Base-by-base conservation (phyloP, 2,329 filamentous ascomycete genomes). In the Metarhizium robertsii region DNA sequence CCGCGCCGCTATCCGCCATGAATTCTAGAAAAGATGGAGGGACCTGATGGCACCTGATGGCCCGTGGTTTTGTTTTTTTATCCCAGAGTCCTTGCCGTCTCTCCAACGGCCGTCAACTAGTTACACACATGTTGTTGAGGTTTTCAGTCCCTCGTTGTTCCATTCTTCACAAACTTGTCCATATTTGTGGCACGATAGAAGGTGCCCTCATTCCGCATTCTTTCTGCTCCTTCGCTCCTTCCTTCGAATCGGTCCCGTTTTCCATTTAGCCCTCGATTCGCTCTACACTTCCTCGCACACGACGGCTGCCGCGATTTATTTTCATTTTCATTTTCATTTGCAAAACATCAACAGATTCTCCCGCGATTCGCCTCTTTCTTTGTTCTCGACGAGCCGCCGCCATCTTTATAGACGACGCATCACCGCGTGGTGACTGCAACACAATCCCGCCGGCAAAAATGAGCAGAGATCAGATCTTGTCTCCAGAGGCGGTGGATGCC, bases 401-500 rank as follows among this genome's bases (percentile, higher is more conserved):
- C 10, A 48, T 30, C 20, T 30, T 32, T 10, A 13, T n/a, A 29
- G 20, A 48, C 45, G 45, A 48, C 20, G 51, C 47, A 40, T 34
- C 47, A 20, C 45, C 45, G 30, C 13, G 7, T 13, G 25, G 25
- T 30, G 13, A 30, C 13, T 45, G 20, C 45, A 48, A 30, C 11
- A 48, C 45, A 30, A n/a, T 14, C 14, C 32, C 7, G 32, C 32
- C 32, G 6, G 25, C 5, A 40, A 55, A 43, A n/a, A 70, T 71
- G 73, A 66, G 66, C 57, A 75, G 75, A 60, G 73, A 78, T 60
- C 63, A 61, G 30, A 63, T 77, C 54, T 60, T 82, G 46, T 69
- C 75, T 29, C 67, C 74, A 36, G 66, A 66, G n/a, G 70, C 72
- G 55, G 71, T 84, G 59, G 73, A 79, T 62, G 68, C 62, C 40